Percentiles rank a stretch among this genome's conserved stretches.
Evolutionary conservation across 1,284 basidiomycete species (phyloP).

Genomic region (Kwoniella shivajii): DNA sequence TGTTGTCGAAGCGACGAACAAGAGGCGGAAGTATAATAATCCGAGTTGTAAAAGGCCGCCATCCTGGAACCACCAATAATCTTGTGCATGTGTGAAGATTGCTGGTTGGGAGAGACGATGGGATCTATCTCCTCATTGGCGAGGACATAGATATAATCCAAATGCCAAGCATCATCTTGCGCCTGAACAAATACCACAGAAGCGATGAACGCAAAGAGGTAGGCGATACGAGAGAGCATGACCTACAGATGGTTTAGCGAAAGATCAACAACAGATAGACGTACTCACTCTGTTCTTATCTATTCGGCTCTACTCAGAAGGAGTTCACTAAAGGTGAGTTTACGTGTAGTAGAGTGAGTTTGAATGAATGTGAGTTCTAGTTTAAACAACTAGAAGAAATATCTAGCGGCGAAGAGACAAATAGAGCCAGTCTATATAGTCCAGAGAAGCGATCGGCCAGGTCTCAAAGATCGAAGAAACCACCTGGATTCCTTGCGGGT

Average conservation of each 20-base stretch:
- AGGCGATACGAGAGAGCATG: slow-evolving; percentile 16
- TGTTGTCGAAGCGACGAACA: slow-evolving; percentile 33
- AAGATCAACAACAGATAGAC: neutral
- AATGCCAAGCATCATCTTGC: slow-evolving; percentile 23
- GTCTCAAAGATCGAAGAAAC: slow-evolving; percentile 1
- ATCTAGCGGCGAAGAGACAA: slow-evolving; percentile 4
- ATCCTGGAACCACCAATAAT: slow-evolving; percentile 26
- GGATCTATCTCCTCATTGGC: slow-evolving; percentile 34
- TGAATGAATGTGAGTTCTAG: neutral
- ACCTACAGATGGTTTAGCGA: neutral
- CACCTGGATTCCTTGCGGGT: slow-evolving; percentile 3
- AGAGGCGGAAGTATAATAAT: slow-evolving; percentile 22
- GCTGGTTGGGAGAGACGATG: slow-evolving; percentile 26
- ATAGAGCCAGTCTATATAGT: slow-evolving; percentile 15
- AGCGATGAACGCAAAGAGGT: slow-evolving; percentile 12
- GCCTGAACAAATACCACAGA: slow-evolving; percentile 10
- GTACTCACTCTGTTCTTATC: neutral
- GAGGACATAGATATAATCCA: slow-evolving; percentile 24
- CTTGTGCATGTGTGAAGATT: slow-evolving; percentile 34
- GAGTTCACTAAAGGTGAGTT: neutral
- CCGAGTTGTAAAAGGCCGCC: slow-evolving; percentile 35
- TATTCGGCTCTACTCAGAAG: neutral
- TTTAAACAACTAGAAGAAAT: neutral
- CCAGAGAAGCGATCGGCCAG: neutral
- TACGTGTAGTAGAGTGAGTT: neutral